phyloP scores from a whole-genome alignment of 805 yeast species.

The Ogataea haglerorum region DNA sequence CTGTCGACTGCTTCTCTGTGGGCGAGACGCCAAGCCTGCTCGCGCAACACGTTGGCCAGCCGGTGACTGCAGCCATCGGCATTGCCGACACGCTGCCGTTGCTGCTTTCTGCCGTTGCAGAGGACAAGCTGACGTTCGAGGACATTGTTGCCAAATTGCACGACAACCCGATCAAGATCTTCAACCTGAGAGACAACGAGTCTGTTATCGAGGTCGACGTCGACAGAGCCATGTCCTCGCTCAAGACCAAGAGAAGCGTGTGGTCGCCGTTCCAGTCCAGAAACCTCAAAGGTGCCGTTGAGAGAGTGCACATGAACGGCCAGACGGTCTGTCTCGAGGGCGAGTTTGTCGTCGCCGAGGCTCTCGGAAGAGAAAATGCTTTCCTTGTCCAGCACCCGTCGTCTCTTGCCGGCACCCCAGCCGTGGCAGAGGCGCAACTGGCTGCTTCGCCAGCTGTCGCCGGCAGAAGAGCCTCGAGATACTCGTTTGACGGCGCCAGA shows the following conservation, averaged over 20 bases:
- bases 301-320: slow-evolving; percentile 76
- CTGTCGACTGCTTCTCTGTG: slow-evolving; percentile 82
- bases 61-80: slow-evolving; percentile 70
- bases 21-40: slow-evolving; percentile 75
- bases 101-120: slow-evolving; percentile 73
- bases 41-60: slow-evolving; percentile 61
- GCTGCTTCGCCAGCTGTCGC: slow-evolving; percentile 34
- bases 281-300: slow-evolving; percentile 74
- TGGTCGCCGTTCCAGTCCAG: slow-evolving; percentile 57
- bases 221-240: slow-evolving; percentile 57
- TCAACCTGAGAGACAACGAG: slow-evolving; percentile 78
- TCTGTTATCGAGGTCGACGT: slow-evolving; percentile 78
- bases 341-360: slow-evolving; percentile 54
- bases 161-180: slow-evolving; percentile 76
- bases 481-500: slow-evolving; percentile 46
- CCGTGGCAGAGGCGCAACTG: slow-evolving; percentile 30
- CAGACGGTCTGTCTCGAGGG: slow-evolving; percentile 87
- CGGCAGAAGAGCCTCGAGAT: slow-evolving; percentile 42
- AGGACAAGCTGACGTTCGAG: slow-evolving; percentile 64
- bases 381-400: slow-evolving; percentile 44
- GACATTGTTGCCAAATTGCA: slow-evolving; percentile 74
- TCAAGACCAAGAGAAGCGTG: slow-evolving; percentile 35
- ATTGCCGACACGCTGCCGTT: slow-evolving; percentile 78
- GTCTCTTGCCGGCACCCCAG: slow-evolving; percentile 29
- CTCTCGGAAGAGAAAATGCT: slow-evolving; percentile 58